These are phyloP conservation scores for Colletotrichum sp. DNA, from an alignment of 2,329 filamentous ascomycete species.

Conservation along the genomic window DNA sequence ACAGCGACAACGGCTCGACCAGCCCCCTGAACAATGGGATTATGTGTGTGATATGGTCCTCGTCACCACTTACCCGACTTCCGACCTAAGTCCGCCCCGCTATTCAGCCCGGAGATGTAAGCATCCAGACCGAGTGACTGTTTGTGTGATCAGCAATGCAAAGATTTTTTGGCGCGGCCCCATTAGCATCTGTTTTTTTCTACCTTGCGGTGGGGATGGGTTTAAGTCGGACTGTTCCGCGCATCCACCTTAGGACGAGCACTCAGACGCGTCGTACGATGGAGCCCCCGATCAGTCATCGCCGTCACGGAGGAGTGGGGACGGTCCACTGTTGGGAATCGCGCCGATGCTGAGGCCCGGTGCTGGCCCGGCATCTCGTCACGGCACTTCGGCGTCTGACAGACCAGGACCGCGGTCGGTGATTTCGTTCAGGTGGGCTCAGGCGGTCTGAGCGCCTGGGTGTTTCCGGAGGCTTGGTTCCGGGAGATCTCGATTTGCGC, in stretches of 20 bases:
- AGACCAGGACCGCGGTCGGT: background rate
- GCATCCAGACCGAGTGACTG: background rate
- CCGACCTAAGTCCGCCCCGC: background rate
- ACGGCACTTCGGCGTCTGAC: background rate
- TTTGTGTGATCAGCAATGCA: background rate
- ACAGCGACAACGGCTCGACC: background rate
- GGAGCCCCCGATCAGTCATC: constrained; percentile 13
- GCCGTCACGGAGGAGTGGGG: constrained; percentile 14
- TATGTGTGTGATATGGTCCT: background rate
- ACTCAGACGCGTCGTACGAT: constrained; percentile 6
- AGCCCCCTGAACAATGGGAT: background rate
- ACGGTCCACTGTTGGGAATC: background rate
- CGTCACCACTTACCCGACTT: background rate
- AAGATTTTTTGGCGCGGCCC: background rate
- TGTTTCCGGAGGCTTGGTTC: background rate
- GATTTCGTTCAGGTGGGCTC: background rate
- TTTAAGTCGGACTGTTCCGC: background rate
- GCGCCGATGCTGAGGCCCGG: background rate
- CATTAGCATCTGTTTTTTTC: background rate
- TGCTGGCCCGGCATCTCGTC: background rate
- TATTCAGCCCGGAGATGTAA: background rate
- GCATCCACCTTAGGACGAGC: background rate
- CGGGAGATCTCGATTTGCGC: background rate
- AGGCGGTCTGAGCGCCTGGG: background rate
- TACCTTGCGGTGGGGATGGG: background rate